Percentiles rank a stretch among this genome's conserved stretches.
Conservation (phyloP, 192 early-diverging fungal species). For the Linnemannia hyalina region DNA sequence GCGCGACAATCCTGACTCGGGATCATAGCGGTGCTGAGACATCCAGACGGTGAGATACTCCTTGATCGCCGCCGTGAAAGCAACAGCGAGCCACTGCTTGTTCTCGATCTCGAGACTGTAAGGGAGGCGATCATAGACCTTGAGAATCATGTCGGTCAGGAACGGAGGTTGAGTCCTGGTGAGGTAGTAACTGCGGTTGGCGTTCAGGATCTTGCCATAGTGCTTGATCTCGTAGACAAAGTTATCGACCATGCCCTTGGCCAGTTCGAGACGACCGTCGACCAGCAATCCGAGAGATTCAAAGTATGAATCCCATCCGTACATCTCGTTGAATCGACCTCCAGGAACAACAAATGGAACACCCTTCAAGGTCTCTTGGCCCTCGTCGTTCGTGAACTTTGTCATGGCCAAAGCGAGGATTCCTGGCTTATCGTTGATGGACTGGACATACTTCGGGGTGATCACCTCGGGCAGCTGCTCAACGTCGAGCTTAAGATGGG, state of each 20-base stretch:
- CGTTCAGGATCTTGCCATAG: slow-evolving; percentile 98
- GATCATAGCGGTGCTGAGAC: slow-evolving; percentile 79
- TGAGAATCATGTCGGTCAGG: slow-evolving; percentile 93
- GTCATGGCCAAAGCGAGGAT: slow-evolving; percentile 85
- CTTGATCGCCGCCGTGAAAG: slow-evolving; percentile 83
- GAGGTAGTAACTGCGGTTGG: slow-evolving; percentile 96
- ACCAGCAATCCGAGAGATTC: slow-evolving; percentile 89
- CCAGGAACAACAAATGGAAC: slow-evolving; percentile 97
- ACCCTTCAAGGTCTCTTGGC: slow-evolving; percentile 66
- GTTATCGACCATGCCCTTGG: slow-evolving; percentile 95
- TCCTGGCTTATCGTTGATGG: slow-evolving; percentile 88
- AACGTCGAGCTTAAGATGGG: slow-evolving; percentile 83
- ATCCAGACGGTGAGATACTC: slow-evolving; percentile 96
- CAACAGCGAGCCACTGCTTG: slow-evolving; percentile 77
- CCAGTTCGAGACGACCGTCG: slow-evolving; percentile 87
- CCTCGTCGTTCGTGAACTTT: slow-evolving; percentile 60
- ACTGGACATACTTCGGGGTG: slow-evolving; percentile 90
- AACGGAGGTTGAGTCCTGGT: slow-evolving; percentile 97
- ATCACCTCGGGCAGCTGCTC: slow-evolving; percentile 86
- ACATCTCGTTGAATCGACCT: slow-evolving; percentile 98
- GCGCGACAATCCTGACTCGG: slow-evolving; percentile 79
- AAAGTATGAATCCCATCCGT: slow-evolving; percentile 98
- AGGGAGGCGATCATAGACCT: slow-evolving; percentile 73
- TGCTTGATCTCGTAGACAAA: slow-evolving; percentile 97
- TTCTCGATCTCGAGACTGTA: slow-evolving; percentile 58